Base-by-base conservation (phyloP, 306 rosid genomes). In the Ormosia semicastrata region DNA sequence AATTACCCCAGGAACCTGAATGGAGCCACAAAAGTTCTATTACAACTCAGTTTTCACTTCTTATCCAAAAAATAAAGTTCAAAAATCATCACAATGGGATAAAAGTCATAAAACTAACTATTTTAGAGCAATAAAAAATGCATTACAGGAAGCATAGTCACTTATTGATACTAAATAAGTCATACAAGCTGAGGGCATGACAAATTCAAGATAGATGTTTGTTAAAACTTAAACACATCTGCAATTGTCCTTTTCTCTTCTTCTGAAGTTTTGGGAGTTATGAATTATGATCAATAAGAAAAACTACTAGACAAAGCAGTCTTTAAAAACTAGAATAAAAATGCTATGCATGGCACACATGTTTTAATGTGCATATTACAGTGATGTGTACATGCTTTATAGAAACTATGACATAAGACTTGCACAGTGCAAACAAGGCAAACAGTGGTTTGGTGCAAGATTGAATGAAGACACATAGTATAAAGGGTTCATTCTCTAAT, bases 101-200 rank as follows among this genome's bases (percentile, higher is more conserved):
- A 79, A 70, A 81, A 47, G 75, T 65, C 50, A 74, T 11, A 79
- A 70, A 81, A 47, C 68, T 65, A 81, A 37, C 41, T 40, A 62
- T 8, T 54, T 64, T 58, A 32, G 30, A 12, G 39, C 6, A 58
- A 75, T 36, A 40, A 37, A 24, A 68, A 69, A 77, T n/a, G 32
- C 78, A 76, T 50, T 36, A 54, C 59, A 57, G 46, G 49, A 75
- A 73, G 65, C 60, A 70, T 34, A 65, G 32, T 49, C 69, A 14
- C 65, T 44, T 64, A 63, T 52, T 50, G 10, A 50, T 54, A 71
- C 50, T 64, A 10, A 64, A 64, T 53, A 29, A 17, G 53, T 34
- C 4, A 12, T 12, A 36, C n/a, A 6, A n/a, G 40, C 44, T n/a
- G 6, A 69, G 17, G 60, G 12, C n/a, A 59, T 47, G 11, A 41